Percentiles rank a stretch among this genome's conserved stretches.
phyloP scores from a whole-genome alignment of 2,329 filamentous ascomycete genomes.

The Nigrograna mackinnonii region DNA sequence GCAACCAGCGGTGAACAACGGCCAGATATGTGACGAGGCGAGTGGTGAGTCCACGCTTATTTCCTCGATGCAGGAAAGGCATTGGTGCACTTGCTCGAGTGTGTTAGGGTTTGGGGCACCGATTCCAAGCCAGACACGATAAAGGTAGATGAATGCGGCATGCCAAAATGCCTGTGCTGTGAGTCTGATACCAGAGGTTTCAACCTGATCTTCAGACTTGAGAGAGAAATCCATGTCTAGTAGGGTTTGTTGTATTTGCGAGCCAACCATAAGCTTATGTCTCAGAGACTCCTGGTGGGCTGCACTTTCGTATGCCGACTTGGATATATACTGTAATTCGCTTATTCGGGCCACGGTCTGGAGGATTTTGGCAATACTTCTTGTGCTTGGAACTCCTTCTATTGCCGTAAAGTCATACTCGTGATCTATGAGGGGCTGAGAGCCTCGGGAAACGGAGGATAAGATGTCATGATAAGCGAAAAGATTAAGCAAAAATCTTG shows the following conservation, averaged over 20 bases:
- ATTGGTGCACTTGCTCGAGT: slow-evolving; percentile 28
- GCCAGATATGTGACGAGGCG: slow-evolving; percentile 32
- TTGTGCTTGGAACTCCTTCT: slow-evolving; percentile 24
- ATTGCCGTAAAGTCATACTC: slow-evolving; percentile 21
- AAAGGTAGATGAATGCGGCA: slow-evolving; percentile 37
- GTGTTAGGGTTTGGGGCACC: slow-evolving; percentile 34
- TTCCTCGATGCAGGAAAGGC: slow-evolving; percentile 18
- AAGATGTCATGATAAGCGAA: slow-evolving; percentile 38
- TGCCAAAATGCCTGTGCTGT: slow-evolving; percentile 35
- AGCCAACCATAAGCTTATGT: slow-evolving; percentile 8
- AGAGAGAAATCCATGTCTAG: slow-evolving; percentile 17
- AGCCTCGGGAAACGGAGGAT: slow-evolving; percentile 29
- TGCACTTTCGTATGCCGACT: slow-evolving; percentile 4
- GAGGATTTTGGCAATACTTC: slow-evolving; percentile 27
- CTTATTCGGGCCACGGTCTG: slow-evolving; percentile 30
- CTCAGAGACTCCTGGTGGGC: background rate
- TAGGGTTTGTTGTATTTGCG: slow-evolving; percentile 20
- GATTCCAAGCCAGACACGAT: slow-evolving; percentile 33
- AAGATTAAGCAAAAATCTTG: slow-evolving; percentile 29
- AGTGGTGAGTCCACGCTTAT: slow-evolving; percentile 24
- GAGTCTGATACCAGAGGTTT: slow-evolving; percentile 14
- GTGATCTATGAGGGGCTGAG: slow-evolving; percentile 26
- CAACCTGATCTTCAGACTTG: background rate
- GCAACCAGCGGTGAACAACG: slow-evolving; percentile 35
- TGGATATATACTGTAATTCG: slow-evolving; percentile 13